Evolutionary conservation across 2,329 filamentous ascomycete genomes (phyloP).

Genomic region (Mycocentrospora acerina): DNA sequence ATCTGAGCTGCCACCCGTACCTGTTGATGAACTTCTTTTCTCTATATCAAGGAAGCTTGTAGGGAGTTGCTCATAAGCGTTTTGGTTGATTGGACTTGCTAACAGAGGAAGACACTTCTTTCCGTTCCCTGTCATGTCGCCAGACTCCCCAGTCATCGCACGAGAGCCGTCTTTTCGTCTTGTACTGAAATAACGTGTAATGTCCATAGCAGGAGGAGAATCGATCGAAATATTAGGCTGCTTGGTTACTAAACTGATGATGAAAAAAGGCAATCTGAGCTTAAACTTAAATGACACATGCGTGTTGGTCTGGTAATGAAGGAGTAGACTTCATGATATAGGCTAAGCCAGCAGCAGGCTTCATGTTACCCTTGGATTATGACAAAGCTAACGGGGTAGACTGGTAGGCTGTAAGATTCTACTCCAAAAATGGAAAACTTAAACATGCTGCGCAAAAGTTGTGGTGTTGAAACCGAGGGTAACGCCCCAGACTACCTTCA

Average conservation of each 20-base stretch:
- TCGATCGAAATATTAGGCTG: neutral
- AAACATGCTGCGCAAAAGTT: neutral
- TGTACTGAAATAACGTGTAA: constrained; percentile 19
- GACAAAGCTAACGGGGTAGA: too few relatives aligned
- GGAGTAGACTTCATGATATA: neutral
- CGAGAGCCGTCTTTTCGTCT: constrained; percentile 7
- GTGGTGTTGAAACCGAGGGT: too few relatives aligned
- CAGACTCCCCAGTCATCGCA: neutral
- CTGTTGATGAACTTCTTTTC: constrained; percentile 9
- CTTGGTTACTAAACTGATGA: too few relatives aligned
- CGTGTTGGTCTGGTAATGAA: too few relatives aligned
- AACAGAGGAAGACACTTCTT: constrained; percentile 18
- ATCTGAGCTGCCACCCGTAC: constrained; percentile 7
- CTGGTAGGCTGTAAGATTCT: too few relatives aligned
- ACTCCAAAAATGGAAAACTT: neutral
- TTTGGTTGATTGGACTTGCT: constrained; percentile 22
- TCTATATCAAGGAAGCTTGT: constrained; percentile 13
- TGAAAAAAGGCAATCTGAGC: too few relatives aligned
- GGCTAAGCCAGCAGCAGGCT: too few relatives aligned
- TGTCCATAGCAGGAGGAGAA: constrained; percentile 13
- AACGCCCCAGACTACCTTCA: too few relatives aligned
- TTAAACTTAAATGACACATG: too few relatives aligned
- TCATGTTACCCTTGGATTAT: too few relatives aligned
- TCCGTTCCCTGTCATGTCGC: constrained; percentile 1
- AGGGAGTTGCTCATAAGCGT: constrained; percentile 15